Base-by-base conservation (phyloP, 1,139 yeast genomes). In the Sporopachydermia cereana region DNA sequence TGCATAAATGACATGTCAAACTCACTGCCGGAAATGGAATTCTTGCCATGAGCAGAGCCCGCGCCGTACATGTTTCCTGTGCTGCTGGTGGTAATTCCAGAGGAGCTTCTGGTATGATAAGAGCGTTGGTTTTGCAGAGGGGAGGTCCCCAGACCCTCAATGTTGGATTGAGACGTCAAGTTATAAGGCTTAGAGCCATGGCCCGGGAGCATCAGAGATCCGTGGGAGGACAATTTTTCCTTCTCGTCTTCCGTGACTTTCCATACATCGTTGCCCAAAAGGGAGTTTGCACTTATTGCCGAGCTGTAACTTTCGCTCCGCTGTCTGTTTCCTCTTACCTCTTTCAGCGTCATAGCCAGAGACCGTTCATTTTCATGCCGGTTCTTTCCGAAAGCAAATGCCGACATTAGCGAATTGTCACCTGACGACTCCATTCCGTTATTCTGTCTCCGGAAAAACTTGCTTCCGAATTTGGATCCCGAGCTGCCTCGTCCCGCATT, bases 1-100 rank as follows among this genome's bases (percentile, higher is more conserved):
- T 34, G n/a, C 39, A 34, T 34, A 34, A 34, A 34, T 5, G 39
- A 34, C 39, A 34, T 34, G 17, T 34, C 39, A 34, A 34, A 34
- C 9, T 34, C 39, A 34, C 39, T 34, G 17, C 20, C 22, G 9
- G 39, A 7, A 34, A 34, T 34, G 17, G 39, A 34, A 7, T 34
- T 5, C 5, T 7, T 21, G 5, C 39, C 39, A 34, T 34, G 17
- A 16, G 39, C 9, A n/a, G 39, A 34, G 9, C 39, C n/a, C 22
- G 9, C 20, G 9, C 18, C 18, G 9, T 16, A 34, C 9, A 21
- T 34, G 17, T 34, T 34, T 9, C 39, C 39, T 34, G 39, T 21
- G 17, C 39, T 34, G 9, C 9, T 12, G n/a, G 39, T 16, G 17
- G 39, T 34, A 9, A 34, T 7, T 12, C 12, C 39, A 12, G 39